phyloP scores from a whole-genome alignment of 108 stramenopile species.

The Discostella stelligeroides region DNA sequence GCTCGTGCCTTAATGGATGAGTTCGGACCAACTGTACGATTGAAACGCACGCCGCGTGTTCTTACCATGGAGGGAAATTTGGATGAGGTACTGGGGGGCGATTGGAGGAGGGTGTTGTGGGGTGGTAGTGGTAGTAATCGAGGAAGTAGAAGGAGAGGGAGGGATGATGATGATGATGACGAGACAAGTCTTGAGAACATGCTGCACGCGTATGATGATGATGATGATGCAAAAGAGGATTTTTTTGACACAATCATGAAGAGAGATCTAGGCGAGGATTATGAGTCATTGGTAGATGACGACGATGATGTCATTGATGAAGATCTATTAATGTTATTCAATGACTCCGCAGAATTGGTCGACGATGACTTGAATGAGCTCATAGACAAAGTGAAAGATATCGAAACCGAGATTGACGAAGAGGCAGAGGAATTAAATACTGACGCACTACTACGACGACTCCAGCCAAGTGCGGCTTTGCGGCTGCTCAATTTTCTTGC shows the following conservation, averaged over 20 bases:
- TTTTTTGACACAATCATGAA: slow-evolving; percentile 51
- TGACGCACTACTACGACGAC: slow-evolving; percentile 27
- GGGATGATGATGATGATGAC: neutral
- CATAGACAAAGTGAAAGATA: neutral
- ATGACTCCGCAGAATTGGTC: slow-evolving; percentile 11
- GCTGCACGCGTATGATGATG: slow-evolving; percentile 14
- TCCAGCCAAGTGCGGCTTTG: slow-evolving; percentile 43
- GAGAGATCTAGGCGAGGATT: slow-evolving; percentile 46
- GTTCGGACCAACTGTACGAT: slow-evolving; percentile 26
- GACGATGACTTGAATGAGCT: slow-evolving; percentile 9
- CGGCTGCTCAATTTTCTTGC: slow-evolving; percentile 34
- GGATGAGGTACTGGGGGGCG: slow-evolving; percentile 29
- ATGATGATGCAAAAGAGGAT: slow-evolving; percentile 33
- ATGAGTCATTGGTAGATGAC: slow-evolving; percentile 31
- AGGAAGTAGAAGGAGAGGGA: neutral
- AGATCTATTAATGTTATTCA: slow-evolving; percentile 41
- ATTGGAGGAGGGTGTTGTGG: slow-evolving; percentile 43
- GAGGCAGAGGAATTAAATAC: neutral
- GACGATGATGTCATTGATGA: slow-evolving; percentile 46
- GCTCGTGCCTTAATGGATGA: slow-evolving; percentile 40
- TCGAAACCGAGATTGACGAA: neutral
- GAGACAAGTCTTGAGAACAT: slow-evolving; percentile 29
- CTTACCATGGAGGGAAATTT: slow-evolving; percentile 41
- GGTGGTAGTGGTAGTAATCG: slow-evolving; percentile 2
- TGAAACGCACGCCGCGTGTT: slow-evolving; percentile 47